Evolutionary conservation across 1,284 basidiomycete genomes (phyloP), one percentile per base, ranked within the genome.

Genomic region (Leccinum pallidistipes): DNA sequence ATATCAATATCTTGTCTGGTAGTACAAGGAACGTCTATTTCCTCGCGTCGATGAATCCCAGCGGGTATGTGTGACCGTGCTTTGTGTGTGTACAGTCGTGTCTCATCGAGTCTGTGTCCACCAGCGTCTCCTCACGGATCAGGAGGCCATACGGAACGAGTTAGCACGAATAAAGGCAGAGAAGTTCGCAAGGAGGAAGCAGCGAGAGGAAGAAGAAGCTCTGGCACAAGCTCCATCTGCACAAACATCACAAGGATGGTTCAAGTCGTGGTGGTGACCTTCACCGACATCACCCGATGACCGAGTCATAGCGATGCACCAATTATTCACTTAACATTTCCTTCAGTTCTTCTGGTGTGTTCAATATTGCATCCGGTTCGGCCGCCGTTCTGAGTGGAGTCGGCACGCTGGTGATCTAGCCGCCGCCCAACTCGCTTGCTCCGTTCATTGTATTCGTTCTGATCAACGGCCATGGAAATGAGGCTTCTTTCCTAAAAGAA

Each of bases 1-100:
- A 51, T 24, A 21, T 57, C 36, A 43, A 51, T 32, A 18, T 57
- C 36, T 50, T 55, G 51, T 38, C 1, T n/a, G 56, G 8, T 63
- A 92, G 90, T 92, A 92, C 71, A 85, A 86, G 71, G 83, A 89
- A 56, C 84, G 80, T 68, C 77, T 92, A 27, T 90, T 91, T 68
- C 89, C 89, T 36, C 77, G 84, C 9, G 74, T 84, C 29, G 82
- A 87, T 60, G 81, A 84, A 61, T 80, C 82, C 27, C 76, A 80
- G 54, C 79, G 83, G 63, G 88, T 86, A 74, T 45, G 73, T 73
- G n/a, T 55, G 21, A 32, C 18, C 21, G 40, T 36, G 21, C 43
- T 55, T 50, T 50, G 1, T 56, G 10, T 40, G 45, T 21, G 43
- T 24, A 32, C 54, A 32, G 31, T 38, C 21, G 50, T 51, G 29